Evolutionary conservation across 164 flowering plant genomes (phyloP), one percentile per base, ranked within the genome.

Genomic region (Umbellularia californica): DNA sequence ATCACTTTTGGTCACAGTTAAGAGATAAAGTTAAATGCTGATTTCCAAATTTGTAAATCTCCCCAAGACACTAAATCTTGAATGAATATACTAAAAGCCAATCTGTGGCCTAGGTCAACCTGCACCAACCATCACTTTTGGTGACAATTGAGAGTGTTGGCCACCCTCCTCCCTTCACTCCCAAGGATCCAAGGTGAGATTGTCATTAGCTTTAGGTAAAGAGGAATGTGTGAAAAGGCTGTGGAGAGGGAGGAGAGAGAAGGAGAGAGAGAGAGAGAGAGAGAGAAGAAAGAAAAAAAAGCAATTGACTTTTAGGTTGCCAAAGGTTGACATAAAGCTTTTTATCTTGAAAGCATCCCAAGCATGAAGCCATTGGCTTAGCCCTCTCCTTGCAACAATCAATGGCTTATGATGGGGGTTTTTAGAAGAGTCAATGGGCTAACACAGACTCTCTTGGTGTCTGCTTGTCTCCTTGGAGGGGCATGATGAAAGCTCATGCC

Each of bases 391-490:
- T 58, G 19, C 58, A 71, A 80, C 76, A 79, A 74, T 79, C 76
- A 79, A 79, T 83, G 82, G 77, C 73, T 77, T 69, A 82, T 83
- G 84, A 81, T 85, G 85, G 78, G 78, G 67, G 5, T 63, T 28
- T 24, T 28, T 24, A 24, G 68, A 70, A 58, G 79, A 78, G 83
- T 86, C 87, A 83, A 82, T 84, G 81, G 82, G 47, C 78, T 55
- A 12, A 79, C 80, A 81, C 81, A 84, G 76, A 83, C 80, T 81
- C 84, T 62, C 72, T 84, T 77, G 86, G 78, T 83, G 84, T 83
- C 74, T 84, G 75, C 77, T 78, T 85, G 87, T 82, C 87, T 81
- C 86, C 85, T 30, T 73, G 17, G 35, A 52, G 70, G 67, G 68
- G 78, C 70, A 74, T 70, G 76, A 68, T 41, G 47, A 41, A 9